Base-by-base conservation (phyloP, 371 early-diverging fungal genomes). In the Syncephalastrum sp. region DNA sequence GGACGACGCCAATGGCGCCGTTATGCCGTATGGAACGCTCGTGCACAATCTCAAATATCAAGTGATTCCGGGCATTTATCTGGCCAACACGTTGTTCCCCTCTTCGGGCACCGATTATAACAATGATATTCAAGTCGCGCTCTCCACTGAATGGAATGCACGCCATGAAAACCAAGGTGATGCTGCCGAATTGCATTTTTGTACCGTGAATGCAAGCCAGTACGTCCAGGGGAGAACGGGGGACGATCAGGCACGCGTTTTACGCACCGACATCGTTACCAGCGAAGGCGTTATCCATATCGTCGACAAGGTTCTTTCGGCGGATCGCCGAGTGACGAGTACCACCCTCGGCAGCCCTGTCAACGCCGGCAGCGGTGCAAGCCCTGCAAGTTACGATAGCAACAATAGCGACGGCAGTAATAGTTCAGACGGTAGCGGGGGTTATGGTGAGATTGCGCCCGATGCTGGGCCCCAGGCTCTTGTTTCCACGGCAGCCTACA, bases 31-130 rank as follows among this genome's bases (percentile, higher is more conserved):
- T 50, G 69, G 69, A 14, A 62, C 62, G 4, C 56, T 69, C 24
- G 61, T 69, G 10, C 69, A 69, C 48, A 50, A 59, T 17, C 43
- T 69, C n/a, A 65, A 69, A 49, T 69, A 62, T 33, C 65, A 69
- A 45, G 65, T 69, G 16, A 56, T 65, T 13, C 57, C 61, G 7
- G 65, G 65, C 2, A 52, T 50, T 21, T 69, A 65, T 24, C 50
- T 56, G 12, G 59, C 49, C 19, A 49, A 53, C 14, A 43, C 65
- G 12, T 50, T 69, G 4, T 47, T 53, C 23, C 47, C 41, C 3
- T 4, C 48, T 6, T n/a, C 24, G 3, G 17, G 14, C 2, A 27
- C 57, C 3, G 10, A 33, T 21, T 0, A 2, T 33, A 53, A 27
- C 27, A 27, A 53, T 29, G 57, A 59, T n/a, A 14, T 41, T 15